Evolutionary conservation across 805 yeast species (phyloP), one percentile per base, ranked within the genome.

Genomic region (Ogataea philodendri): DNA sequence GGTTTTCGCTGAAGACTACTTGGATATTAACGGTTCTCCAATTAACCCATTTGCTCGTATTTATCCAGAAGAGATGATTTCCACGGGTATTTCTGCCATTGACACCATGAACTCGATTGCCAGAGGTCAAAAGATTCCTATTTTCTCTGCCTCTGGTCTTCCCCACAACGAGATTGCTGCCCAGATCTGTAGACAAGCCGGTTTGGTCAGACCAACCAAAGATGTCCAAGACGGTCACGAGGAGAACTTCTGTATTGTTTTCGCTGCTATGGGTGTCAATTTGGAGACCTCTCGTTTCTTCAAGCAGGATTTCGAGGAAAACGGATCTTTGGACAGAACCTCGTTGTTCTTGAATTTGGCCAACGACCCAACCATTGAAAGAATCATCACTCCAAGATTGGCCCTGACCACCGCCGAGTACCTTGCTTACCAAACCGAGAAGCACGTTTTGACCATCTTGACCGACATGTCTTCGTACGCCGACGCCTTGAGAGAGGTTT

Each of bases 381-480:
- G 99, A 78, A 93, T 93, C 59, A 90, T 93, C 61, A 93, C 99
- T 32, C 99, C 99, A 55, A 87, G 99, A 73, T 76, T 93, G 69
- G 99, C 99, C 3, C 77, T 93, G 57, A 93, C 98, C 43, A 90
- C 99, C 18, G 97, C 98, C 22, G 99, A 93, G 69, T 93, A 89
- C 64, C 75, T 94, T 64, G 98, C 98, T 37, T 93, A 93, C 64
- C 99, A 93, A 71, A 93, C 99, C 16, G 99, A 93, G 70, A 87
- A 97, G 69, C 99, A 93, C 65, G 99, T 93, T 35, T 78, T 93
- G 69, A 93, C 97, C 35, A 90, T 93, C 58, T 77, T 93, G 62
- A 94, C 99, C 32, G 99, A 93, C 71, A 93, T 93, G 99, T 87
- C 97, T 17, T 93, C 98, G n/a, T 93, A 93, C 63, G 99, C 99